A percentile compares a stretch with the other conserved stretches of the same genome.
phyloP scores from a whole-genome alignment of 202 grass and related monocot genomes.

The Carex sylvatica region DNA sequence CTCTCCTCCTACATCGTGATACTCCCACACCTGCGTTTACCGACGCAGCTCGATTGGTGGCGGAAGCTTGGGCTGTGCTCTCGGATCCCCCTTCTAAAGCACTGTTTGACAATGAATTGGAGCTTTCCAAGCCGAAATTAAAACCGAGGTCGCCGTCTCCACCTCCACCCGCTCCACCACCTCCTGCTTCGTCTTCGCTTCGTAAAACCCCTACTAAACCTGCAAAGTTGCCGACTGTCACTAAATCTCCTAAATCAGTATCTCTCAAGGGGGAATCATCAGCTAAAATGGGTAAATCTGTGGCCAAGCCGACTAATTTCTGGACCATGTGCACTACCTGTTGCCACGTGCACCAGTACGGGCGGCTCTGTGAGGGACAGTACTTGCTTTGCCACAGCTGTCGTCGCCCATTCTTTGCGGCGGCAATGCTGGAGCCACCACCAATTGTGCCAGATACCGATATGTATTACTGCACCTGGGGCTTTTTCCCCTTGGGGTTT shows the following conservation, averaged over 20 bases:
- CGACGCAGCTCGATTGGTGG: slow-evolving; percentile 51
- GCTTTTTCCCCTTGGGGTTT: slow-evolving; percentile 83
- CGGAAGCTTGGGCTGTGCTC: slow-evolving; percentile 57
- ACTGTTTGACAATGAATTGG: slow-evolving; percentile 50
- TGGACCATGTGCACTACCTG: slow-evolving; percentile 63
- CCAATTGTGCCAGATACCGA: slow-evolving; percentile 69
- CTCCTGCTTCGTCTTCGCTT: slow-evolving; percentile 2
- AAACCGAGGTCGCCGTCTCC: slow-evolving; percentile 5
- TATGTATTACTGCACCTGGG: slow-evolving; percentile 91
- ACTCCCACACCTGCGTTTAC: slow-evolving; percentile 31
- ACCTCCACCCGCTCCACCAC: neutral
- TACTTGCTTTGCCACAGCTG: slow-evolving; percentile 59
- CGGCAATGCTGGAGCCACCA: slow-evolving; percentile 48
- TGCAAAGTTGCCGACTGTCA: neutral
- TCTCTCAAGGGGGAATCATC: neutral
- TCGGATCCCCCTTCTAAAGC: slow-evolving; percentile 52
- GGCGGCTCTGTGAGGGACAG: slow-evolving; percentile 41
- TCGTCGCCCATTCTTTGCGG: slow-evolving; percentile 51
- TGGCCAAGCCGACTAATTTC: slow-evolving; percentile 37
- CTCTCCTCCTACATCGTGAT: slow-evolving; percentile 43
- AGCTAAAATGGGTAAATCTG: neutral
- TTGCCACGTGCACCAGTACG: slow-evolving; percentile 69
- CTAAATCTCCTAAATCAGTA: neutral
- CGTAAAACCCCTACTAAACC: slow-evolving; percentile 9
- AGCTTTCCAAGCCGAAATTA: slow-evolving; percentile 28